Base-by-base conservation (phyloP, 345 rosid genomes). In the Orychophragmus violaceus region DNA sequence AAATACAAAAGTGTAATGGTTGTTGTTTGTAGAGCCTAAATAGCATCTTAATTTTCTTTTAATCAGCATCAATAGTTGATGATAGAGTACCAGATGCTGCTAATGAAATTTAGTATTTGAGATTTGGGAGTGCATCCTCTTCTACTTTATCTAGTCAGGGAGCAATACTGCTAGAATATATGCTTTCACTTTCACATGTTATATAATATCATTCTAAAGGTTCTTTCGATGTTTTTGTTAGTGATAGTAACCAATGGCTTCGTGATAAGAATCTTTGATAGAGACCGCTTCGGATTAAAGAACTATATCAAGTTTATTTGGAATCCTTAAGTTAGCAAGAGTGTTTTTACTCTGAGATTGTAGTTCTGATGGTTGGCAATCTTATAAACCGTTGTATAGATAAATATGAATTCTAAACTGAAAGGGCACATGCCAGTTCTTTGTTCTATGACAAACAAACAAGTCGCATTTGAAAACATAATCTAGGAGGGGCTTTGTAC, bases 141-240 rank as follows among this genome's bases (percentile, higher is more conserved):
- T 61, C 58, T 74, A 42, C 77, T 67, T 74, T 74, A 74, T 74
- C 77, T 74, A 68, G 73, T 74, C 77, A 67, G 48, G 64, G 52
- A 61, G 68, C 77, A 74, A 35, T 67, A 74, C 51, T 61, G 18
- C 64, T 65, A 61, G 77, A 74, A 74, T 74, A 67, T 74, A 74
- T 74, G 73, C 73, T 54, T 67, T 11, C 25, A 24, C 33, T 22
- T 49, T 65, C 55, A 21, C 28, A 59, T 32, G 62, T 44, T 66
- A 59, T 32, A 42, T 41, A 30, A 58, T 19, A 23, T 8, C 37
- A 49, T 50, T 59, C 28, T n/a, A 19, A 33, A 6, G 22, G 17
- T 44, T 59, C 52, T 52, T 67, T 45, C 12, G 1, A 32, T 51
- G 56, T 18, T 13, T 30, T 17, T 53, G 57, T 54, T 61, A 61